These are phyloP conservation scores for Teunomyces panamensis DNA, from an alignment of 805 yeast species.

Conservation along the genomic window DNA sequence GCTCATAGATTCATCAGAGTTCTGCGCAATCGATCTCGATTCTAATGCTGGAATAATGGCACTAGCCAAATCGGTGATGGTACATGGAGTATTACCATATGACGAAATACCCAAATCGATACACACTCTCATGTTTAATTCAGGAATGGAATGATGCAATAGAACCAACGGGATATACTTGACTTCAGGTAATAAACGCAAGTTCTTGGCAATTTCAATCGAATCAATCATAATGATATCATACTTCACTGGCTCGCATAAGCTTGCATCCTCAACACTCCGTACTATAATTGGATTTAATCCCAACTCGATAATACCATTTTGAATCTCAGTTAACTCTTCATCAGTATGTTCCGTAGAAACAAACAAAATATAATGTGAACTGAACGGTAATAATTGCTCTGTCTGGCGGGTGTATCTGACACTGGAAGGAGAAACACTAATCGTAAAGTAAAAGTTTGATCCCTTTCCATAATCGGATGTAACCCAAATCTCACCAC, in stretches of 20 bases:
- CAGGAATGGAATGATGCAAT: constrained; percentile 71
- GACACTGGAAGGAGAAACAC: constrained; percentile 69
- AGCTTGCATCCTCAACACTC: constrained; percentile 54
- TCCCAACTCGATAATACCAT: constrained; percentile 51
- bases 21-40: constrained; percentile 74
- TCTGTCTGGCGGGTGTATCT: constrained; percentile 64
- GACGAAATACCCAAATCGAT: constrained; percentile 84
- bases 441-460: constrained; percentile 75
- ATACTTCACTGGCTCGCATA: constrained; percentile 56
- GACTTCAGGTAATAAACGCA: constrained; percentile 69
- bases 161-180: constrained; percentile 84
- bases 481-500: constrained; percentile 90
- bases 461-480: constrained; percentile 80
- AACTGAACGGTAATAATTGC: constrained; percentile 65
- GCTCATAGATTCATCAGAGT: constrained; percentile 72
- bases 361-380: constrained; percentile 68
- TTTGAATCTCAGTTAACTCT: constrained; percentile 50
- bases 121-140: constrained; percentile 76
- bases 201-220: constrained; percentile 65
- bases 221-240: constrained; percentile 84
- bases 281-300: constrained; percentile 61
- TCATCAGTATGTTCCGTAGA: constrained; percentile 57
- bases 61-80: constrained; percentile 76
- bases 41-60: constrained; percentile 83
- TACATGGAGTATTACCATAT: constrained; percentile 86